A percentile compares a stretch with the other conserved stretches of the same genome.
Evolutionary conservation across 2,329 filamentous ascomycete genomes (phyloP).

Genomic region (Ophiocordyceps camponoti-leonardi): DNA sequence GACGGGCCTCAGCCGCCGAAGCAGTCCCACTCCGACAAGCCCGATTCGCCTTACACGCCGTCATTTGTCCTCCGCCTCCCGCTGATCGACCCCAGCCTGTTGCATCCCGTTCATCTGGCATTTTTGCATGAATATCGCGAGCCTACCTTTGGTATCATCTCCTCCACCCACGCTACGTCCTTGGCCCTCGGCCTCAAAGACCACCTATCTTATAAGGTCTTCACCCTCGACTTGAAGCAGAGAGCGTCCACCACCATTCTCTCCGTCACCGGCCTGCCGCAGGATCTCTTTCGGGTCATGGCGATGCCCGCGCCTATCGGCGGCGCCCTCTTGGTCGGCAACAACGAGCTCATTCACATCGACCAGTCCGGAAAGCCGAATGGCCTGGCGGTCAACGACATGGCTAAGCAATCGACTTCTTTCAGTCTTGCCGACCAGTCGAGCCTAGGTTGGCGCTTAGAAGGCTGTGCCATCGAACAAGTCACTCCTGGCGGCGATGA

Average conservation of each 20-base stretch:
- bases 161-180: slow-evolving; percentile 58
- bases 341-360: slow-evolving; percentile 85
- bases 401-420: slow-evolving; percentile 64
- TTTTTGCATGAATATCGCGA: slow-evolving; percentile 96
- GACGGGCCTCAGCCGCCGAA: slow-evolving; percentile 47
- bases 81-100: slow-evolving; percentile 69
- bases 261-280: slow-evolving; percentile 69
- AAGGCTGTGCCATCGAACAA: slow-evolving; percentile 62
- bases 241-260: slow-evolving; percentile 84
- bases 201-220: slow-evolving; percentile 78
- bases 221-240: slow-evolving; percentile 86
- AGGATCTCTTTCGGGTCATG: slow-evolving; percentile 70
- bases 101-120: slow-evolving; percentile 78
- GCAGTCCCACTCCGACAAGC: slow-evolving; percentile 14
- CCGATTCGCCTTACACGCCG: slow-evolving; percentile 59
- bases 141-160: slow-evolving; percentile 89
- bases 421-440: slow-evolving; percentile 82
- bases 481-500: slow-evolving; percentile 65
- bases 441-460: slow-evolving; percentile 59
- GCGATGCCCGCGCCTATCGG: slow-evolving; percentile 75
- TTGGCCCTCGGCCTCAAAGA: slow-evolving; percentile 69
- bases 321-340: slow-evolving; percentile 70
- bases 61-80: slow-evolving; percentile 90
- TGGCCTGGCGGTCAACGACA: slow-evolving; percentile 82
- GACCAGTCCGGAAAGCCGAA: slow-evolving; percentile 91